phyloP scores from a whole-genome alignment of 208 protist species.

The Zelonia costaricensis region DNA sequence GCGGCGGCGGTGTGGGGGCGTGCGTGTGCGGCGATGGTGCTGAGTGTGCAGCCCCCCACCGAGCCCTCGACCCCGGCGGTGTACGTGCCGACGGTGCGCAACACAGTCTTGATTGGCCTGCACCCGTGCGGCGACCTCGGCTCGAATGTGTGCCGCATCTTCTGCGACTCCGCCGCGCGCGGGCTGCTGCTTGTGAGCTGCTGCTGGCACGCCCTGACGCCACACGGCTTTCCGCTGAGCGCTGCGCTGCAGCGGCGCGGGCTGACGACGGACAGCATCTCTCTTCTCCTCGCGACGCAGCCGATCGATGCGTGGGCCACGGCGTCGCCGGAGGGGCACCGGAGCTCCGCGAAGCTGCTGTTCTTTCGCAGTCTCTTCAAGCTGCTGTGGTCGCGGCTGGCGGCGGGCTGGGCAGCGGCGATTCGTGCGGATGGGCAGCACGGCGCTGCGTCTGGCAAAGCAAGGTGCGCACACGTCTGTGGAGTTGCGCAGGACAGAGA shows the following conservation, averaged over 20 bases:
- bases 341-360: constrained; percentile 63
- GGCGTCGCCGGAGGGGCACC: constrained; percentile 59
- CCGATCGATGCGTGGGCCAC: constrained; percentile 83
- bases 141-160: constrained; percentile 80
- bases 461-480: constrained; percentile 3
- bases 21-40: constrained; percentile 32
- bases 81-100: constrained; percentile 66
- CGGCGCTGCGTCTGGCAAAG: background rate
- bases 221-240: constrained; percentile 74
- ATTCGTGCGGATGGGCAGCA: background rate
- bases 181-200: constrained; percentile 90
- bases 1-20: constrained; percentile 23
- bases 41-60: constrained; percentile 38
- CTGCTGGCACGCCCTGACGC: constrained; percentile 88
- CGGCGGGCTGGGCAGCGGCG: constrained; percentile 18
- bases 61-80: constrained; percentile 34
- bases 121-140: constrained; percentile 90
- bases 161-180: constrained; percentile 37
- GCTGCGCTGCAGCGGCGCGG: constrained; percentile 44
- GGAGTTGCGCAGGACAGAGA: too few species aligned
- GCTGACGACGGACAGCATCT: constrained; percentile 49
- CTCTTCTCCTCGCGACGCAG: constrained; percentile 85
- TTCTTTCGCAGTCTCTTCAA: constrained; percentile 85
- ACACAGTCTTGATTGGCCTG: constrained; percentile 75
- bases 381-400: constrained; percentile 53